These are phyloP conservation scores for Wickerhamiella hasegawae DNA, from an alignment of 805 yeast genomes.

Conservation along the genomic window DNA sequence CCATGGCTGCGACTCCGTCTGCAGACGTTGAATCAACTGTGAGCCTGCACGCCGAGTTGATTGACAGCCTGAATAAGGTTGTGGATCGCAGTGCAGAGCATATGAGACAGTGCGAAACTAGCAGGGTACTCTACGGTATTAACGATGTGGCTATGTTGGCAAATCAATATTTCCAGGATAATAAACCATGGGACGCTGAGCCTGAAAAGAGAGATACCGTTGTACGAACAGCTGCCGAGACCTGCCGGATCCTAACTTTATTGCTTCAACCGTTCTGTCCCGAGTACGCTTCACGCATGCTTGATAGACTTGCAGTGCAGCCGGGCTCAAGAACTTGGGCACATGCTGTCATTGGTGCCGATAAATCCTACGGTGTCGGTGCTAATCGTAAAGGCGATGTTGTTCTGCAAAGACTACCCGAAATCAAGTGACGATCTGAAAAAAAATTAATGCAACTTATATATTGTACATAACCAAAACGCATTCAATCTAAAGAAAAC, in stretches of 20 bases:
- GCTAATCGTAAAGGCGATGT: constrained; percentile 38
- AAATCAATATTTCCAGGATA: constrained; percentile 48
- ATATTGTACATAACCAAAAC: background rate
- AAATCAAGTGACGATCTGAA: no score
- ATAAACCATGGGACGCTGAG: constrained; percentile 58
- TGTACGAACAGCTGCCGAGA: constrained; percentile 53
- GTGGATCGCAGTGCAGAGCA: constrained; percentile 26
- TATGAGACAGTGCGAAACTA: constrained; percentile 39
- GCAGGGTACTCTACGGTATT: constrained; percentile 23
- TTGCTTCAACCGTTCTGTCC: constrained; percentile 65
- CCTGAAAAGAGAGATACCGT: constrained; percentile 20
- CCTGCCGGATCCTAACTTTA: constrained; percentile 49
- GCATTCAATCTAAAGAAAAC: constrained; percentile 13
- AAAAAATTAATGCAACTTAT: no score
- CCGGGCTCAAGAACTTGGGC: constrained; percentile 26
- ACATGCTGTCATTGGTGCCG: constrained; percentile 39
- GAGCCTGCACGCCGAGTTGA: background rate
- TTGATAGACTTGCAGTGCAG: constrained; percentile 49
- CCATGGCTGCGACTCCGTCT: constrained; percentile 1
- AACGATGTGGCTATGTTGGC: constrained; percentile 24
- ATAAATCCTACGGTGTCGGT: constrained; percentile 40
- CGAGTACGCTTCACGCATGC: constrained; percentile 33
- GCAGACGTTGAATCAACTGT: background rate
- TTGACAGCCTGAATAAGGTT: background rate
- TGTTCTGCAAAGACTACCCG: no score